These are phyloP conservation scores for Apophysomyces variabilis DNA, from an alignment of 371 early-diverging fungal species.

Conservation along the genomic window DNA sequence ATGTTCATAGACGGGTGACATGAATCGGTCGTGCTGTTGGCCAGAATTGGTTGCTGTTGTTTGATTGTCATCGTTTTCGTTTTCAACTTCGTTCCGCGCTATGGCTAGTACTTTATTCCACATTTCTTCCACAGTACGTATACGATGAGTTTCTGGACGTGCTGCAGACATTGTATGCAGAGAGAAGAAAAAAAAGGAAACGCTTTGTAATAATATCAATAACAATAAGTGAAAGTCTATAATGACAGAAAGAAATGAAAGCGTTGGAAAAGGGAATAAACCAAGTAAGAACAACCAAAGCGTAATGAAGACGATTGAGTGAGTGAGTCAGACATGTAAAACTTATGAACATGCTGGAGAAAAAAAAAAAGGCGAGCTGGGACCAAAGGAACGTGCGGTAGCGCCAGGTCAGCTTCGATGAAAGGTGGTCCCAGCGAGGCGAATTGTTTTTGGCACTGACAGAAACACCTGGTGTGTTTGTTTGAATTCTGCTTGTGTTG, in stretches of 20 bases:
- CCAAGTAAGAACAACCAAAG: not conserved
- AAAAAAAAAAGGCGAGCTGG: too few species aligned
- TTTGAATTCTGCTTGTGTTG: not conserved
- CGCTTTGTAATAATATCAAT: not conserved
- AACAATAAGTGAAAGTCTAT: too few species aligned
- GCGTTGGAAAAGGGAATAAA: not conserved
- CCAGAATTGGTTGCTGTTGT: not conserved
- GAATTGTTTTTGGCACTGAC: not conserved
- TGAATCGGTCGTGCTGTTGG: constrained; percentile 3
- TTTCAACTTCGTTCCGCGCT: constrained; percentile 24
- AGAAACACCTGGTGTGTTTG: not conserved
- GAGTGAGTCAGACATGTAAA: not conserved
- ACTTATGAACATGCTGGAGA: too few species aligned
- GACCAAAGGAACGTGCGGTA: not conserved
- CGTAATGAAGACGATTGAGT: not conserved
- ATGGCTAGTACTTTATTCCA: constrained; percentile 27
- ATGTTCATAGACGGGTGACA: constrained; percentile 19
- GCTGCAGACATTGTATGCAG: not conserved
- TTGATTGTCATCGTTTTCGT: constrained; percentile 4
- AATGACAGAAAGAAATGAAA: too few species aligned
- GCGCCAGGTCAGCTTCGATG: not conserved
- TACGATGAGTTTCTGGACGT: constrained; percentile 3
- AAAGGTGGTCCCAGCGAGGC: not conserved
- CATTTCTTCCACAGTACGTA: constrained; percentile 21
- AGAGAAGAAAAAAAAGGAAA: not conserved